Evolutionary conservation across 208 protist species (phyloP).

Genomic region (Leishmania guyanensis): DNA sequence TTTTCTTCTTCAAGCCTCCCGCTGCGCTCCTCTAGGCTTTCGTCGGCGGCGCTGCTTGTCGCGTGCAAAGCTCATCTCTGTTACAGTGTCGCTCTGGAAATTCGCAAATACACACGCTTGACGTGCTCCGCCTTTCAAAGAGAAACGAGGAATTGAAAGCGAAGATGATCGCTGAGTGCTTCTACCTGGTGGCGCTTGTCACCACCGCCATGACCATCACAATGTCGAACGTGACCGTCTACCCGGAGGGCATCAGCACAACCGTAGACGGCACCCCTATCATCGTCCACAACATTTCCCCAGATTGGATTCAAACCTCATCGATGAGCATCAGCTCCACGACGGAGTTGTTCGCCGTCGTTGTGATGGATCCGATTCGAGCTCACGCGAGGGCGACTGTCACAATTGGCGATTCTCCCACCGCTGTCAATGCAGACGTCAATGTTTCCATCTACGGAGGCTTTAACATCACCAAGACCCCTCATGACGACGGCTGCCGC

Average conservation of each 20-base stretch:
- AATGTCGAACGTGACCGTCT: conserved; percentile 5
- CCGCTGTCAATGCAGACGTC: neutral
- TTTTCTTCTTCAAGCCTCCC: neutral
- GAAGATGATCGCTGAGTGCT: conserved; percentile 17
- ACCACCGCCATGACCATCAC: conserved; percentile 20
- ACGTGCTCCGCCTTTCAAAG: neutral
- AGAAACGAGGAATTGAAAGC: neutral
- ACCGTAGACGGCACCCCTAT: neutral
- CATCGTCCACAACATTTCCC: conserved; percentile 1
- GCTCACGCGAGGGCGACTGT: neutral
- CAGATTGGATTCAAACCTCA: neutral
- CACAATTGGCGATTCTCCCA: neutral
- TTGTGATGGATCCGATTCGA: conserved; percentile 6
- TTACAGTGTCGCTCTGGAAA: neutral
- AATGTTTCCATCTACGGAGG: conserved; percentile 1
- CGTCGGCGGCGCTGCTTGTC: neutral
- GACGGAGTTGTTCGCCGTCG: neutral
- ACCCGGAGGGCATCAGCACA: neutral
- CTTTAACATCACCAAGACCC: conserved; percentile 12
- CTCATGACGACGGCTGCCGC: neutral
- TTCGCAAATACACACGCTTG: neutral
- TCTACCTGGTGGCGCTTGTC: conserved; percentile 13
- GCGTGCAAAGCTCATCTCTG: neutral
- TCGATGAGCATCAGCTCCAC: conserved; percentile 18
- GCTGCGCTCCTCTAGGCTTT: neutral